Evolutionary conservation across 139 green algal species (phyloP).

Genomic region (Asterochloris erici): DNA sequence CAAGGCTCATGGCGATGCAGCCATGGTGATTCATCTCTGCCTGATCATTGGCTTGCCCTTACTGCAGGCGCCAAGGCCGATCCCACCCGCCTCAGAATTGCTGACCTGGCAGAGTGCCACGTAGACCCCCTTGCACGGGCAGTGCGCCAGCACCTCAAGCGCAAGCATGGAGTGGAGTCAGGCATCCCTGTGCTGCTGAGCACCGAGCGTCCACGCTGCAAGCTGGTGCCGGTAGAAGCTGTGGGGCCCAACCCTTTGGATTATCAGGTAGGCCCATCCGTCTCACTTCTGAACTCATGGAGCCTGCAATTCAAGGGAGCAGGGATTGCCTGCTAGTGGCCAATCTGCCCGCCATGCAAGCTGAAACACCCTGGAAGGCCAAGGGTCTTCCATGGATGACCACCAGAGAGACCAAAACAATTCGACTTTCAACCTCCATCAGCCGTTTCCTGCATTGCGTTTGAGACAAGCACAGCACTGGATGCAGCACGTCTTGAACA

Average conservation of each 20-base stretch:
- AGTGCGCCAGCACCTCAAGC: slow-evolving; percentile 62
- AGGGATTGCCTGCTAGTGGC: no score
- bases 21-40: no score
- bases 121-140: slow-evolving; percentile 82
- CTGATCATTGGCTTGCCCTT: no score
- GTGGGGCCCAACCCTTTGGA: slow-evolving; percentile 47
- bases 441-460: no score
- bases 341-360: no score
- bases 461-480: no score
- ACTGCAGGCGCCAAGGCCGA: slow-evolving; percentile 79
- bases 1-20: no score
- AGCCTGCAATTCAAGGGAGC: neutral
- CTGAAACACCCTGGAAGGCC: no score
- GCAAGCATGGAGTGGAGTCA: slow-evolving; percentile 57
- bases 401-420: no score
- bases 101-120: slow-evolving; percentile 78
- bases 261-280: slow-evolving; percentile 62
- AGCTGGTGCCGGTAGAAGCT: slow-evolving; percentile 52
- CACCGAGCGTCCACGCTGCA: slow-evolving; percentile 77
- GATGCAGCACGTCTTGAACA: no score
- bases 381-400: no score
- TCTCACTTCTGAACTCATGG: neutral
- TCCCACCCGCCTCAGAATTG: slow-evolving; percentile 86
- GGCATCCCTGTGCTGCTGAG: slow-evolving; percentile 79
- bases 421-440: no score